Evolutionary conservation across 192 early-diverging fungal genomes (phyloP).

Genomic region (Coemansia sp.): DNA sequence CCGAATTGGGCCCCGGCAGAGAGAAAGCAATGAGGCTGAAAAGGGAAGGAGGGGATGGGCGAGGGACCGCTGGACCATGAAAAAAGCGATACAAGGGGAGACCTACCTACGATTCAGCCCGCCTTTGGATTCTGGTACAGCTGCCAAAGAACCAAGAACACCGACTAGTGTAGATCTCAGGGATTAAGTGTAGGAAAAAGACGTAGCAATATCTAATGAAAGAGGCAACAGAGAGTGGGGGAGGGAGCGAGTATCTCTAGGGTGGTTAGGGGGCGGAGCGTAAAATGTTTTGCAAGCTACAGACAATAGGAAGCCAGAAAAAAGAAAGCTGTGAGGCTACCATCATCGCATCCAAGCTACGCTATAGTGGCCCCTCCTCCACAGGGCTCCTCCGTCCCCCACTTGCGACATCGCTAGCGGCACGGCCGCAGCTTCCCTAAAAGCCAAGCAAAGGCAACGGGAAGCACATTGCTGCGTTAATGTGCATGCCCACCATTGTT

Average conservation of each 20-base stretch:
- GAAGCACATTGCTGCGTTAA: constrained; percentile 1
- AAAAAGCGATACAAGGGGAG: background rate
- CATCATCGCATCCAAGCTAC: background rate
- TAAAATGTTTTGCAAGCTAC: background rate
- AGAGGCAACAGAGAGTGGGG: background rate
- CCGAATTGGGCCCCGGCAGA: background rate
- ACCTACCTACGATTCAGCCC: background rate
- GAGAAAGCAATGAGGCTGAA: background rate
- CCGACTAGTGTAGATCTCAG: background rate
- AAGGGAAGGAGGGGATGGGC: background rate
- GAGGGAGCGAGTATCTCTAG: background rate
- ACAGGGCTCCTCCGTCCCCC: background rate
- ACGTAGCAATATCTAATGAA: background rate
- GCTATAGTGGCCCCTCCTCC: background rate
- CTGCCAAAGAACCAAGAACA: background rate
- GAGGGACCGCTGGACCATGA: background rate
- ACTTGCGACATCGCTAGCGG: background rate
- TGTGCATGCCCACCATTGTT: background rate
- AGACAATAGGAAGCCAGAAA: background rate
- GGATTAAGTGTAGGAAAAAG: background rate
- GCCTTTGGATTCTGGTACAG: background rate
- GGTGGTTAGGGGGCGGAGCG: background rate
- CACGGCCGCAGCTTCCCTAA: constrained; percentile 1
- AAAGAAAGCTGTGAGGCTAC: constrained; percentile 2
- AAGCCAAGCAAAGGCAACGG: background rate